Evolutionary conservation across 176 grass and related monocot genomes (phyloP).

Genomic region (Lolium perenne): DNA sequence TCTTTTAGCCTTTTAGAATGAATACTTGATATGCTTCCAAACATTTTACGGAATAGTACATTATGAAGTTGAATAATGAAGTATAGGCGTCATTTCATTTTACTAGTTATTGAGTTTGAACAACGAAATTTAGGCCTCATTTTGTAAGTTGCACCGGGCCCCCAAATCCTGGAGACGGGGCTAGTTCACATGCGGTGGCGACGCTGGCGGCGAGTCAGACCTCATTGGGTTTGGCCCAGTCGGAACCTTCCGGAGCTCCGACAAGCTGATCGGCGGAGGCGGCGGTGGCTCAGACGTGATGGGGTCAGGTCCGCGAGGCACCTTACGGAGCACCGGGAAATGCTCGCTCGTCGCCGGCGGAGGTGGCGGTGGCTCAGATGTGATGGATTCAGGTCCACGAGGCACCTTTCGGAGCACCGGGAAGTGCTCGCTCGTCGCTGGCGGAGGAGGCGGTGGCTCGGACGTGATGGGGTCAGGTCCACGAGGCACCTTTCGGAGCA

Average conservation of each 20-base stretch:
- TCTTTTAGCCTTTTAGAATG: too few species aligned
- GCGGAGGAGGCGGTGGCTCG: background rate
- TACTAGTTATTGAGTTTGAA: too few species aligned
- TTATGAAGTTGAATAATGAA: too few species aligned
- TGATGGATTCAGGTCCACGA: too few species aligned
- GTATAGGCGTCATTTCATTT: too few species aligned
- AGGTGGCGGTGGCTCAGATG: background rate
- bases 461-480: background rate
- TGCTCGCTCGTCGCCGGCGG: background rate
- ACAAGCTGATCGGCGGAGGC: background rate
- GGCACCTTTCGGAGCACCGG: background rate
- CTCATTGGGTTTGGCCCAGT: background rate
- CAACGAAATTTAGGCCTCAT: too few species aligned
- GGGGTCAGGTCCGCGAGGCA: background rate
- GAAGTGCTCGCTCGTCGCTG: background rate
- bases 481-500: background rate
- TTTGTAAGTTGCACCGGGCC: too few species aligned
- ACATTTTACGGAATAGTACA: too few species aligned
- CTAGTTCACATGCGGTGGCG: background rate
- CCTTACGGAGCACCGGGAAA: background rate
- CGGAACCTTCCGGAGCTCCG: background rate
- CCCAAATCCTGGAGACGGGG: too few species aligned
- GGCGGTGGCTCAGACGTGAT: background rate
- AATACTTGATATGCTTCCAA: too few species aligned
- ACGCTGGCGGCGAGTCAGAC: background rate